phyloP scores from a whole-genome alignment of 2,329 filamentous ascomycete species.

The Corynespora cassiicola region DNA sequence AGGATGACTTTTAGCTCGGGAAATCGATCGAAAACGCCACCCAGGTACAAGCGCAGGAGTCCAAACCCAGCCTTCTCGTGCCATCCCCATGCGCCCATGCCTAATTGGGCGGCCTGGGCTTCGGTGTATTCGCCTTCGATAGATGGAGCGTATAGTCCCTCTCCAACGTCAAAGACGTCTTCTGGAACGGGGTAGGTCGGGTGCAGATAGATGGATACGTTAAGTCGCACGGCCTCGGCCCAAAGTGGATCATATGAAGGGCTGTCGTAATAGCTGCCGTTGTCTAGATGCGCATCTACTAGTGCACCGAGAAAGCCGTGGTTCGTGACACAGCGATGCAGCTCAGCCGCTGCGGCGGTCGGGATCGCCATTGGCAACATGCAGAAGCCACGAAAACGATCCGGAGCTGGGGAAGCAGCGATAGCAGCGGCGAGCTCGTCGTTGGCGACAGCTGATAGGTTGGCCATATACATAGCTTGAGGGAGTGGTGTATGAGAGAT shows the following conservation, averaged over 20 bases:
- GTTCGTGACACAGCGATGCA: constrained; percentile 46
- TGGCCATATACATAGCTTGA: neutral
- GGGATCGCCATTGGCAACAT: constrained; percentile 48
- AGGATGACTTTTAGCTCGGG: constrained; percentile 61
- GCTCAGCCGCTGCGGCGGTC: constrained; percentile 40
- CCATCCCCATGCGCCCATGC: constrained; percentile 58
- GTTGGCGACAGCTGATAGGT: constrained; percentile 25
- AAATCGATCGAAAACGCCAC: constrained; percentile 61
- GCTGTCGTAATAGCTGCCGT: constrained; percentile 54
- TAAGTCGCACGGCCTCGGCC: constrained; percentile 41
- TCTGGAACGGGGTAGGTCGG: no score
- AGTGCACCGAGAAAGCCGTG: constrained; percentile 55
- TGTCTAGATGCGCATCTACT: constrained; percentile 51
- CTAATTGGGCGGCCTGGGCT: no score
- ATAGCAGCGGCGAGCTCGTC: constrained; percentile 40
- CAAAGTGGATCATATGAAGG: constrained; percentile 51
- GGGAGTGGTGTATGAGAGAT: constrained; percentile 5
- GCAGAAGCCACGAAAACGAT: constrained; percentile 51
- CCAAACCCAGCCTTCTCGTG: constrained; percentile 58
- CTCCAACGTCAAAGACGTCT: no score
- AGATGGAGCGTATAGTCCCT: no score
- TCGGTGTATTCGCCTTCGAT: constrained; percentile 43
- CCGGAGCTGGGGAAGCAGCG: constrained; percentile 26
- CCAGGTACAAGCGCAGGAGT: constrained; percentile 55
- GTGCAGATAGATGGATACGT: constrained; percentile 53